phyloP scores from a whole-genome alignment of 2,329 filamentous ascomycete species.

The Escovopsis sp. region DNA sequence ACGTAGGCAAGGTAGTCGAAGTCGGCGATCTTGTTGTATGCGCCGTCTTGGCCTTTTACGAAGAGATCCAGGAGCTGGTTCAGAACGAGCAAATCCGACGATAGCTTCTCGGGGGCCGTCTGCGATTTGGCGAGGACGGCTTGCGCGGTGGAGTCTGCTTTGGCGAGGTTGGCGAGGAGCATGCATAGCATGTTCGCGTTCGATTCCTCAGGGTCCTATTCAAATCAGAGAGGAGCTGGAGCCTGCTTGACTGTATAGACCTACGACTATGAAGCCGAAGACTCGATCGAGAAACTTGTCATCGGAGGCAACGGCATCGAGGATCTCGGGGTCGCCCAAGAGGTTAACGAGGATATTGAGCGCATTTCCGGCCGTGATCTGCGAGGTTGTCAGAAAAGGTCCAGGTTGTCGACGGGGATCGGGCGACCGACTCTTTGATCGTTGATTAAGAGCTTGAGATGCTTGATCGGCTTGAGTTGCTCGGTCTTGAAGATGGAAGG shows the following conservation, averaged over 20 bases:
- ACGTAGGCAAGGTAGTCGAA: constrained; percentile 91
- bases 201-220: constrained; percentile 53
- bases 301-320: constrained; percentile 59
- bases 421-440: constrained; percentile 54
- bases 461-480: constrained; percentile 62
- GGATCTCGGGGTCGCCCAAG: constrained; percentile 58
- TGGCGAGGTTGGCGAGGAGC: constrained; percentile 83
- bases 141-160: constrained; percentile 53
- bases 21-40: constrained; percentile 70
- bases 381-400: background rate
- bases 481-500: constrained; percentile 72
- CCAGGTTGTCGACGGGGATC: background rate
- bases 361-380: constrained; percentile 88
- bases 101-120: constrained; percentile 50
- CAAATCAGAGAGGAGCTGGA: background rate
- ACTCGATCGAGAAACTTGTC: constrained; percentile 66
- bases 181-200: constrained; percentile 79
- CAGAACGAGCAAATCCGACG: constrained; percentile 56
- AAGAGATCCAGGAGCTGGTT: constrained; percentile 94
- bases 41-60: constrained; percentile 72
- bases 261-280: constrained; percentile 57
- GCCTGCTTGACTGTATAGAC: constrained; percentile 14
- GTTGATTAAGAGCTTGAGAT: constrained; percentile 72
- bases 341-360: constrained; percentile 82
- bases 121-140: constrained; percentile 54